Evolutionary conservation across 805 yeast genomes (phyloP).

Genomic region (Ogataea neopini): DNA sequence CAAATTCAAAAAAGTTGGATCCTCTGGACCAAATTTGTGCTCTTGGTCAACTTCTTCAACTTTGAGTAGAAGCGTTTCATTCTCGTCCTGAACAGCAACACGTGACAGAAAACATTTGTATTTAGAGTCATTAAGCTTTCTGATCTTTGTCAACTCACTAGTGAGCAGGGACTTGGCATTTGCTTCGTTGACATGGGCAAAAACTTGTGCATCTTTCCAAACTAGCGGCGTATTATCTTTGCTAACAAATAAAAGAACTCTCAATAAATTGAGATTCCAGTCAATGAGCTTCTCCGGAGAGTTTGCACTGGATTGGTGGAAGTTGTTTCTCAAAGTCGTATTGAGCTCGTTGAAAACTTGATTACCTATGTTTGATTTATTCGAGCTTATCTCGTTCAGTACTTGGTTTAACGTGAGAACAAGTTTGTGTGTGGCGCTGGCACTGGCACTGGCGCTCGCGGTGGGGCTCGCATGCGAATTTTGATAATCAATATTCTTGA

Average conservation of each 20-base stretch:
- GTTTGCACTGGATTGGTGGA: slow-evolving; percentile 14
- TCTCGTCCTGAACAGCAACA: slow-evolving; percentile 10
- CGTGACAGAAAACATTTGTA: slow-evolving; percentile 18
- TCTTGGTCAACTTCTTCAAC: slow-evolving; percentile 4
- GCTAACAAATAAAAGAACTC: slow-evolving; percentile 46
- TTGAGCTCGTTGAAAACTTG: slow-evolving; percentile 29
- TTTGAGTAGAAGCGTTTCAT: not conserved
- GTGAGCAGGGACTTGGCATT: slow-evolving; percentile 18
- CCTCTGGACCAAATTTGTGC: slow-evolving; percentile 10
- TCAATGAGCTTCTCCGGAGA: slow-evolving; percentile 45
- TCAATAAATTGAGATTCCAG: slow-evolving; percentile 53
- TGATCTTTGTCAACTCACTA: slow-evolving; percentile 27
- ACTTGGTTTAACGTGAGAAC: slow-evolving; percentile 18
- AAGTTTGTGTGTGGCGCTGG: not conserved
- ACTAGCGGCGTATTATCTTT: slow-evolving; percentile 9
- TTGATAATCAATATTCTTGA: slow-evolving; percentile 11
- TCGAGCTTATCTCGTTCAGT: slow-evolving; percentile 21
- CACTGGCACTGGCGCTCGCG: too few relatives aligned
- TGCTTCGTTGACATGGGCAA: slow-evolving; percentile 18
- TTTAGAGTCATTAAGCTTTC: slow-evolving; percentile 13
- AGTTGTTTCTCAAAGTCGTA: slow-evolving; percentile 15
- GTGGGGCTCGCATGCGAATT: not conserved
- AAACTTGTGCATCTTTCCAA: slow-evolving; percentile 17
- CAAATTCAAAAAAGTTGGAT: slow-evolving; percentile 36
- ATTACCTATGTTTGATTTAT: slow-evolving; percentile 25